Percentiles rank a stretch among this genome's conserved stretches.
Evolutionary conservation across 2,329 filamentous ascomycete species (phyloP).

Genomic region (Microdochium nivale): DNA sequence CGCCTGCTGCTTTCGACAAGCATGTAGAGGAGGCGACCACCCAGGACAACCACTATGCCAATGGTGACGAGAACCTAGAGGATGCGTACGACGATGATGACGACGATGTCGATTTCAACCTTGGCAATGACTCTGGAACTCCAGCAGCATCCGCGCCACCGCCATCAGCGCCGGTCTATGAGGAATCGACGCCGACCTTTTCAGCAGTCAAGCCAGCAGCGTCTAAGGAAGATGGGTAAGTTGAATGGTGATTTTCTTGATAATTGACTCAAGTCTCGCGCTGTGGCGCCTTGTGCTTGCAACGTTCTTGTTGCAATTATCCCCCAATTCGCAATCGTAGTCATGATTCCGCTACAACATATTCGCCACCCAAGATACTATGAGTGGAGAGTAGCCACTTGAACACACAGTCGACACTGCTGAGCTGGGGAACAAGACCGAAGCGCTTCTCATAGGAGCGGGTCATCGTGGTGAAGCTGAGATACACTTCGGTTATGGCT

Average conservation of each 20-base stretch:
- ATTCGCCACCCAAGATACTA: not conserved
- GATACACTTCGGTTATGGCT: not conserved
- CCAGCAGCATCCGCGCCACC: constrained; percentile 11
- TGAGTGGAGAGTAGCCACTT: not conserved
- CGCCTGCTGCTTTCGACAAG: constrained; percentile 14
- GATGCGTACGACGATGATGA: constrained; percentile 42
- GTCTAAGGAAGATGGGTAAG: constrained; percentile 92
- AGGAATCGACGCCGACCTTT: constrained; percentile 20
- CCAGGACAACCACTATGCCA: constrained; percentile 14
- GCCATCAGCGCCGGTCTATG: constrained; percentile 23
- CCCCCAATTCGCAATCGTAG: no score
- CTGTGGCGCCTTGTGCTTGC: not conserved
- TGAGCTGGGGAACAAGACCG: not conserved
- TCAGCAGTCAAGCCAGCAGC: constrained; percentile 45
- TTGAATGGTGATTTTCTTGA: constrained; percentile 22
- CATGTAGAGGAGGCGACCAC: not conserved
- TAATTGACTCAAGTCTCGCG: constrained; percentile 6
- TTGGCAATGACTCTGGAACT: constrained; percentile 34
- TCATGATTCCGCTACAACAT: not conserved
- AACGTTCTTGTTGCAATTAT: no score
- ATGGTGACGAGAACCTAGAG: constrained; percentile 33
- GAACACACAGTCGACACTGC: not conserved
- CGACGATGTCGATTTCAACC: constrained; percentile 51
- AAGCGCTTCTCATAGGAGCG: not conserved
- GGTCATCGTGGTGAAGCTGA: not conserved